Conservation (phyloP, 2,329 filamentous ascomycete species). For the Alternaria arbusti region DNA sequence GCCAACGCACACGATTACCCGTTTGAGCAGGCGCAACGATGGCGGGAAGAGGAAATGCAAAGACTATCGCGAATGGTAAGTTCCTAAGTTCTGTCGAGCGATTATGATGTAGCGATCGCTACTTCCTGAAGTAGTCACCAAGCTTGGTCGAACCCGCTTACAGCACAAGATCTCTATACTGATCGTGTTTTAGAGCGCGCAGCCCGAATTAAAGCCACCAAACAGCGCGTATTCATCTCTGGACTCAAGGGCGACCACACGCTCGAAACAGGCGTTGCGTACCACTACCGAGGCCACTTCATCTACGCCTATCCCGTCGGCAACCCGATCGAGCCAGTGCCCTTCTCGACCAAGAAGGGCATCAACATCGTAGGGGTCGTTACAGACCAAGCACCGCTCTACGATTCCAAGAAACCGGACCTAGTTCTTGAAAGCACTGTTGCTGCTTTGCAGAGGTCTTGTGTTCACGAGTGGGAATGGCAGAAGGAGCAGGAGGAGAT, state of each 20-base stretch:
- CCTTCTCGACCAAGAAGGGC: slow-evolving; percentile 25
- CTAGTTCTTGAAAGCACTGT: slow-evolving; percentile 17
- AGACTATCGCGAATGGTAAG: background rate
- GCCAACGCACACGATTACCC: background rate
- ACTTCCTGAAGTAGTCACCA: background rate
- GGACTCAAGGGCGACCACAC: slow-evolving; percentile 28
- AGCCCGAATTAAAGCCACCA: slow-evolving; percentile 12
- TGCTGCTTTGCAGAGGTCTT: slow-evolving; percentile 15
- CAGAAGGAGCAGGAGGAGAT: slow-evolving; percentile 9
- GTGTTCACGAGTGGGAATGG: slow-evolving; percentile 6
- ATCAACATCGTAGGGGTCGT: slow-evolving; percentile 21
- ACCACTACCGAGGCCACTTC: slow-evolving; percentile 41
- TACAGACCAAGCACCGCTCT: slow-evolving; percentile 14
- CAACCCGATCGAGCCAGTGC: slow-evolving; percentile 29
- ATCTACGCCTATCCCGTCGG: slow-evolving; percentile 25
- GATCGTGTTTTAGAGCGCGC: background rate
- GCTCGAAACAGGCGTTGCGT: slow-evolving; percentile 32
- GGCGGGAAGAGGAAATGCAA: background rate
- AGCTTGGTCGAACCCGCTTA: background rate
- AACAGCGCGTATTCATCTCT: slow-evolving; percentile 33
- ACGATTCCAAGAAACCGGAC: background rate
- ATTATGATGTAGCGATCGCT: background rate
- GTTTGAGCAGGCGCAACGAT: background rate
- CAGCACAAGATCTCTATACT: background rate
- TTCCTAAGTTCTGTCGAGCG: background rate